phyloP scores from a whole-genome alignment of 768 basidiomycete species.

The Chalciporus piperatus region DNA sequence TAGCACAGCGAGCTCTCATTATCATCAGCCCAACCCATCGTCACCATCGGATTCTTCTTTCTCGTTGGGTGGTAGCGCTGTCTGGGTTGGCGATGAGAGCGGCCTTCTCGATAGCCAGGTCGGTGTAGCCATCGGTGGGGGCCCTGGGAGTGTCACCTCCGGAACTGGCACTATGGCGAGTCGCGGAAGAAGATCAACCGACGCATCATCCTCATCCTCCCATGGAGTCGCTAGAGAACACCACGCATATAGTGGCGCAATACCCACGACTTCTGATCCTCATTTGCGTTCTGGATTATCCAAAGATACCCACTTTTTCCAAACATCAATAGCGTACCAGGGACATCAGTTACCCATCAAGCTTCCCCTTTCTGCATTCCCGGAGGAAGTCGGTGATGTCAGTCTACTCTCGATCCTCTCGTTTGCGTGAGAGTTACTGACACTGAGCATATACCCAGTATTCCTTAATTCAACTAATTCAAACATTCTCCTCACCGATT shows the following conservation, averaged over 20 bases:
- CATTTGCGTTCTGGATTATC: constrained; percentile 47
- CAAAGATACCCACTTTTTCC: constrained; percentile 94
- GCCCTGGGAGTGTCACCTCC: constrained; percentile 44
- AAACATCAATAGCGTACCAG: constrained; percentile 81
- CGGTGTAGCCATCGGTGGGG: constrained; percentile 39
- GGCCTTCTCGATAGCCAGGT: constrained; percentile 45
- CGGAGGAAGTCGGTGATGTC: constrained; percentile 97
- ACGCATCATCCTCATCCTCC: constrained; percentile 65
- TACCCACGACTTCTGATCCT: constrained; percentile 45
- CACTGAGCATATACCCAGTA: constrained; percentile 50
- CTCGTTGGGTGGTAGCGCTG: constrained; percentile 74
- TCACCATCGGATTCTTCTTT: constrained; percentile 75
- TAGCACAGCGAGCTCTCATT: constrained; percentile 32
- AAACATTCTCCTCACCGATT: constrained; percentile 66
- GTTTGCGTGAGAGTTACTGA: constrained; percentile 9
- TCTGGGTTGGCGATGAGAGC: constrained; percentile 82
- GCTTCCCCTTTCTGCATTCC: constrained; percentile 84
- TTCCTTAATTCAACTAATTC: constrained; percentile 86
- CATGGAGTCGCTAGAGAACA: constrained; percentile 46
- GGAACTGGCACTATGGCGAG: constrained; percentile 41
- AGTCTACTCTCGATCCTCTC: constrained; percentile 30
- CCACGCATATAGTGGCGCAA: constrained; percentile 33
- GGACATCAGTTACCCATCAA: constrained; percentile 85
- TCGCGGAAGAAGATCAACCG: constrained; percentile 62
- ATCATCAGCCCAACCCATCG: constrained; percentile 35